Evolutionary conservation across 208 protist species (phyloP), one percentile per base, ranked within the genome.

Genomic region (Acanthamoeba sp.): DNA sequence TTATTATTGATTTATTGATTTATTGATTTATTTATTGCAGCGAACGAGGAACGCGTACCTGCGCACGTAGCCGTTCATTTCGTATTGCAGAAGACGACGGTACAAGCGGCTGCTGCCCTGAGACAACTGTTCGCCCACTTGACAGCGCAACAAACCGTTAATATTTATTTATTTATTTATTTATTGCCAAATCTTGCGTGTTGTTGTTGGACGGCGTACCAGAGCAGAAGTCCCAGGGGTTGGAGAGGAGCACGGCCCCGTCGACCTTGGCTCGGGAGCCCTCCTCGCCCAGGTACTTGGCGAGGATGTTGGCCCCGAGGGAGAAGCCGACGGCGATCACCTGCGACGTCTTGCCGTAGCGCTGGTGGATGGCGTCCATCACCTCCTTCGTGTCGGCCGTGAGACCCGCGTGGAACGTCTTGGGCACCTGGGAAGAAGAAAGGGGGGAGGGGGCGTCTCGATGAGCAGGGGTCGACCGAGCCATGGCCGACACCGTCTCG

Each of bases 271-370:
- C 82, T 3, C 55, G 32, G 16, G 32, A 29, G 82, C 82, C 82
- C 36, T 90, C 82, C 55, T 90, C 82, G 38, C 82, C 82, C 29
- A 90, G 34, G 52, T 90, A 90, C 34, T 90, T 90, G 18, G 34
- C 82, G 7, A 90, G 82, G 32, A 90, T 69, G 82, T 90, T 90
- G 55, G 82, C 82, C 24, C 82, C 82, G 40, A 90, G 12, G 50
- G 52, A 71, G 82, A 90, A 90, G 52, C 52, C 82, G 24, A 90
- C 82, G 82, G 82, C 82, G 38, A 71, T 40, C 24, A 90, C 24
- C 52, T 69, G 82, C 32, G 82, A 90, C 4, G 52, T 59, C 50
- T 7, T 64, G n/a, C 24, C 32, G 48, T 71, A 16, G 12, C 82
- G n/a, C 9, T 40, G 22, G 82, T 69, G 18, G 48, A 90, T 90